Base-by-base conservation (phyloP, 2,329 filamentous ascomycete genomes). In the Diplodia mutila region DNA sequence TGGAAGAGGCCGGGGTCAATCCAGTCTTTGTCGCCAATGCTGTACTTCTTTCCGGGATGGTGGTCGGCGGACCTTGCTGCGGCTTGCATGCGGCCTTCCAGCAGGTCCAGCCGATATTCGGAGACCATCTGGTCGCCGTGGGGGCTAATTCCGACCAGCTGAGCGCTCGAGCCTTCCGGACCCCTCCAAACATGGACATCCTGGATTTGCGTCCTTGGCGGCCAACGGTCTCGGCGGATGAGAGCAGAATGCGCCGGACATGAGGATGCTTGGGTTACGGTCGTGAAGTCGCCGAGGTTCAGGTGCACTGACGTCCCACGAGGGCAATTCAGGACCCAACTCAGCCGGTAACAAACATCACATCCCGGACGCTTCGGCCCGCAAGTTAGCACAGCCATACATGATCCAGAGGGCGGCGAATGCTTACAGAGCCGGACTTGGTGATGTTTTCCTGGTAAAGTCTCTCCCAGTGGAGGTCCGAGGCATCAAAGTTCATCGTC, bases 401-500 rank as follows among this genome's bases (percentile, higher is more conserved):
- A 23, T 23, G 27, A 4, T 25, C 9, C 29, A 32, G 5, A 27
- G 25, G 37, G 23, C n/a, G 4, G 21, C 18, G 34, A 4, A 61
- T 23, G 48, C 57, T 61, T 8, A 63, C 59, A 34, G 46, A 23
- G 34, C 23, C 59, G 29, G 42, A 34, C 14, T 63, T 63, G 27
- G 59, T 37, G 18, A 51, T 32, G 29, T n/a, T 29, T n/a, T 63
- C 59, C 27, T 37, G 59, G 46, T 63, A 63, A 16, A 37, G 18
- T n/a, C 25, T 37, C 59, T 63, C 59, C 59, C 59, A 63, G 29
- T n/a, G 42, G 59, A 51, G 59, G 29, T 63, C 39, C 25, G 42
- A 48, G 23, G 59, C 46, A 63, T 63, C 59, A 37, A 63, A 51
- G 39, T 63, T 63, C 59, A 63, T 63, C 42, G 46, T 63, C 27